Conservation (phyloP, 2,329 filamentous ascomycete species). For the Fusarium nanum region DNA sequence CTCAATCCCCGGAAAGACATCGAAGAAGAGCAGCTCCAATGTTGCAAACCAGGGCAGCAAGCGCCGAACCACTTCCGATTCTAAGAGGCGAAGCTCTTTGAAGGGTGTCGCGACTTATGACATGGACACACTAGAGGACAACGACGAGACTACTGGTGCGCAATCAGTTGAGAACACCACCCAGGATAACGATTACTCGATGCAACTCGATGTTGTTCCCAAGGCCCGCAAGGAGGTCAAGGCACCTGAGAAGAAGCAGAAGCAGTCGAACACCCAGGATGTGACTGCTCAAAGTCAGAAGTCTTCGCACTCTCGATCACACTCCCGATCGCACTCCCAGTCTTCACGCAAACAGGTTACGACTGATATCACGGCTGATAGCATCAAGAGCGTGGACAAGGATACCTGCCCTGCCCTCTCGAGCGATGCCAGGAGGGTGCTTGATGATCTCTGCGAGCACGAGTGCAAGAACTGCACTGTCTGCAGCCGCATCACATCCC, state of each 20-base stretch:
- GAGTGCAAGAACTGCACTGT: conserved; percentile 68
- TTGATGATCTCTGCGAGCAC: conserved; percentile 66
- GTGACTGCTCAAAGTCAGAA: conserved; percentile 44
- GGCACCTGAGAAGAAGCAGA: conserved; percentile 36
- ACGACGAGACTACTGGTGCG: conserved; percentile 52
- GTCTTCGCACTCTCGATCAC: conserved; percentile 43
- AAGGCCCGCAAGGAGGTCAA: conserved; percentile 41
- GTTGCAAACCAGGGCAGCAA: conserved; percentile 58
- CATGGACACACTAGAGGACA: conserved; percentile 47
- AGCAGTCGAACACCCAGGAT: conserved; percentile 35
- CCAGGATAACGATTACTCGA: conserved; percentile 51
- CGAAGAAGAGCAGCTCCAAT: conserved; percentile 47
- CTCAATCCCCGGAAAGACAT: conserved; percentile 54
- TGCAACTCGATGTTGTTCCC: conserved; percentile 49
- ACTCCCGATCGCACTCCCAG: conserved; percentile 44
- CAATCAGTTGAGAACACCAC: conserved; percentile 51
- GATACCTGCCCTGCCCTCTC: conserved; percentile 61
- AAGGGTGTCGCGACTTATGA: conserved; percentile 42
- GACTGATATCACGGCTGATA: conserved; percentile 41
- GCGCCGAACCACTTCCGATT: conserved; percentile 49
- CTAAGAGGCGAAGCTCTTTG: conserved; percentile 34
- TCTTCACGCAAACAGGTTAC: conserved; percentile 44
- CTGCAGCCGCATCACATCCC: conserved; percentile 65
- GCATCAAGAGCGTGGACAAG: conserved; percentile 43
- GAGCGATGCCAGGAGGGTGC: conserved; percentile 62